These are phyloP conservation scores for Pterocarpus santalinus DNA, from an alignment of 306 rosid genomes.

Conservation along the genomic window DNA sequence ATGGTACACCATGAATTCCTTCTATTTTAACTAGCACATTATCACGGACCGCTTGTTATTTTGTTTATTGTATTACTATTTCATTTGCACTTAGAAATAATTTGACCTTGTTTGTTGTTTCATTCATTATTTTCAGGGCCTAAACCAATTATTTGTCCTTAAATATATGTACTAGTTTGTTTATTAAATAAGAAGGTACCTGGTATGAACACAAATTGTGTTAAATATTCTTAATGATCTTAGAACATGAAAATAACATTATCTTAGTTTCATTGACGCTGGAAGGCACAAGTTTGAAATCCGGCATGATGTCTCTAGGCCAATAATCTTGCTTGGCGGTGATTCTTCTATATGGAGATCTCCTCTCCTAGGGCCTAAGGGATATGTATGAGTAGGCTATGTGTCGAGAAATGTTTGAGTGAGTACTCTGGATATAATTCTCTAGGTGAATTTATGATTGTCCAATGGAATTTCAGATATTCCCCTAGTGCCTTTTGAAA, in stretches of 20 bases:
- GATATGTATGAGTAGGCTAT: too few relatives aligned
- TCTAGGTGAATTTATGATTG: too few relatives aligned
- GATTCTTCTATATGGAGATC: too few relatives aligned
- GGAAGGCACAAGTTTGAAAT: background rate
- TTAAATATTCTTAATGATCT: conserved; percentile 1
- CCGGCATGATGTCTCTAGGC: too few relatives aligned
- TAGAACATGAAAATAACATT: background rate
- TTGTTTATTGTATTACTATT: background rate
- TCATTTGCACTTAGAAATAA: background rate
- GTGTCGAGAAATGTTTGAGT: too few relatives aligned
- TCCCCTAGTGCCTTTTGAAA: too few relatives aligned
- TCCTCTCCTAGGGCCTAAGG: too few relatives aligned
- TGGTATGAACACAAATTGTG: background rate
- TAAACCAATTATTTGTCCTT: background rate
- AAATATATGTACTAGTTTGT: background rate
- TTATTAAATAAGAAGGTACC: background rate
- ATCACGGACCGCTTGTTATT: background rate
- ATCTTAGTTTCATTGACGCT: background rate
- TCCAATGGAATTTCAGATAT: too few relatives aligned
- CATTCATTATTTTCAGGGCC: background rate
- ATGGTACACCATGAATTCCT: conserved; percentile 22
- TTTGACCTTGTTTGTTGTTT: background rate
- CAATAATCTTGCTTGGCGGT: too few relatives aligned
- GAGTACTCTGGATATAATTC: too few relatives aligned
- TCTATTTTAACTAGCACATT: background rate